Conservation (phyloP, 345 rosid species). For the Lenwebbia sp. region DNA sequence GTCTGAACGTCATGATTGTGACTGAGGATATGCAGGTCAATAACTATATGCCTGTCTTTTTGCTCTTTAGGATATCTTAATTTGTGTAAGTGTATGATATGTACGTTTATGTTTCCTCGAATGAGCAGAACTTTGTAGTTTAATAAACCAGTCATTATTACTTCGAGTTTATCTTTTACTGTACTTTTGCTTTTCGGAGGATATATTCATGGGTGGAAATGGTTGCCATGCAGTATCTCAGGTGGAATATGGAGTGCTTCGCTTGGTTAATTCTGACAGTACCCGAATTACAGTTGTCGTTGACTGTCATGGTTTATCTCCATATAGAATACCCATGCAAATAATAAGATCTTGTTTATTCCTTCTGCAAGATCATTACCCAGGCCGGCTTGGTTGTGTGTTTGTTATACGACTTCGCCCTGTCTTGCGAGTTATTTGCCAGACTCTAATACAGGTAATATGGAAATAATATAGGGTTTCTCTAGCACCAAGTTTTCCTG, state of each 20-base stretch:
- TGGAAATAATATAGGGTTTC: background rate
- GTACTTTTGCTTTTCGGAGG: background rate
- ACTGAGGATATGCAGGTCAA: background rate
- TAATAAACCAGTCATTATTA: background rate
- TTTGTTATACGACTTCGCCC: constrained; percentile 86
- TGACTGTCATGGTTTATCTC: constrained; percentile 86
- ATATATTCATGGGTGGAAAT: background rate
- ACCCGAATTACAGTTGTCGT: constrained; percentile 70
- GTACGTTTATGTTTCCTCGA: background rate
- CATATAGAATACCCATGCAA: constrained; percentile 86
- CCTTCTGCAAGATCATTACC: constrained; percentile 85
- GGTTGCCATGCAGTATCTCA: constrained; percentile 61
- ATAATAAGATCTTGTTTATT: constrained; percentile 77
- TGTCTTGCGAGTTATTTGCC: constrained; percentile 72
- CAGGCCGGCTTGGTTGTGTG: constrained; percentile 72
- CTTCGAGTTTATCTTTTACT: background rate
- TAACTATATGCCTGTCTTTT: background rate
- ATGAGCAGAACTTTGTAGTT: background rate
- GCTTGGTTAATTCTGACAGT: constrained; percentile 42
- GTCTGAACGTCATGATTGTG: background rate
- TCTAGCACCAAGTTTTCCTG: background rate
- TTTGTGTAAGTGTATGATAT: background rate
- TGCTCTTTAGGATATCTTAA: background rate
- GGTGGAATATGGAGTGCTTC: constrained; percentile 72
- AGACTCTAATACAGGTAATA: constrained; percentile 79